phyloP scores from a whole-genome alignment of 2,329 filamentous ascomycete species.

The Colletotrichum chlorophyti region DNA sequence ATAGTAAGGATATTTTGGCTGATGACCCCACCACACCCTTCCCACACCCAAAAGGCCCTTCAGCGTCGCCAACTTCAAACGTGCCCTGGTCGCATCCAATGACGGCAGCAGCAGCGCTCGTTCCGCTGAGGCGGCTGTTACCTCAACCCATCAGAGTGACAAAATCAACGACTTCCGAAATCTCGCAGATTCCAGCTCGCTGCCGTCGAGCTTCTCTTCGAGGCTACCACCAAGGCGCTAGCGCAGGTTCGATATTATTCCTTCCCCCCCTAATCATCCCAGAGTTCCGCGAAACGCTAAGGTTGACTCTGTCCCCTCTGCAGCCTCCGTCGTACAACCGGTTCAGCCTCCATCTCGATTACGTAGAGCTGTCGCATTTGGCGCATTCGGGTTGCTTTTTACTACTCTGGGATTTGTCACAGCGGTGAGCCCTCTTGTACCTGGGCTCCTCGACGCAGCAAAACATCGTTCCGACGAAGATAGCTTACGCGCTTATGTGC shows the following conservation, averaged over 20 bases:
- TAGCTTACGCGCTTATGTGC: conserved; percentile 70
- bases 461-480: conserved; percentile 66
- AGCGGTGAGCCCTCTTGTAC: conserved; percentile 58
- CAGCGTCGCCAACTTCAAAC: no score
- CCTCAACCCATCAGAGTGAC: background rate
- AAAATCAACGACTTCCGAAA: background rate
- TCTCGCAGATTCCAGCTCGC: background rate
- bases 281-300: background rate
- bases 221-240: conserved; percentile 6
- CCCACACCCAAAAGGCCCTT: background rate
- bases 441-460: conserved; percentile 32
- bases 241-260: background rate
- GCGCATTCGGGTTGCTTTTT: conserved; percentile 45
- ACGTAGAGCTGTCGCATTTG: conserved; percentile 15
- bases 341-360: conserved; percentile 3
- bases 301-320: background rate
- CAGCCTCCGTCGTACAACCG: background rate
- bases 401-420: conserved; percentile 61
- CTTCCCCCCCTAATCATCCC: background rate
- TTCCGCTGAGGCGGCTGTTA: background rate
- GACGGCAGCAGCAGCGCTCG: background rate
- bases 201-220: background rate
- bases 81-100: background rate
- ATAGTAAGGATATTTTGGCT: no score
- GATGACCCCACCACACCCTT: background rate